Conservation (phyloP, 75 land plant genomes). For the Selaginella moellendorffii region DNA sequence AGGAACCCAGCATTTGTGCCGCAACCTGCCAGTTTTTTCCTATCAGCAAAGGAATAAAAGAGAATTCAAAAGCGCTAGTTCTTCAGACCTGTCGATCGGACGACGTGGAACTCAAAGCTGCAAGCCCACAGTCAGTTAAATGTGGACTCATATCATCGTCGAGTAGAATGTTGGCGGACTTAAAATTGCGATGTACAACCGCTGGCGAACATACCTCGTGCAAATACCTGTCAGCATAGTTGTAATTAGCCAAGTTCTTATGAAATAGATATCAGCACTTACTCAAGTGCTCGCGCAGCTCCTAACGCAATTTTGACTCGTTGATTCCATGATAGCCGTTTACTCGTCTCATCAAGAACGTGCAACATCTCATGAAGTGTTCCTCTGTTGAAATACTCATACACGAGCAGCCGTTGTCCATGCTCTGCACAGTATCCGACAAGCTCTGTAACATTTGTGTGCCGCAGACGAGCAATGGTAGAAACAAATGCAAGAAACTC, state of each 20-base stretch:
- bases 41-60: too few species aligned
- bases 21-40: constrained; percentile 46
- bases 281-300: constrained; percentile 47
- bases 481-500: constrained; percentile 63
- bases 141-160: constrained; percentile 76
- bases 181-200: constrained; percentile 65
- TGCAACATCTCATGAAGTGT: constrained; percentile 40
- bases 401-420: constrained; percentile 63
- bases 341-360: background rate
- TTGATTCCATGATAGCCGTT: constrained; percentile 36
- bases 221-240: constrained; percentile 71
- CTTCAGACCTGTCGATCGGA: constrained; percentile 74
- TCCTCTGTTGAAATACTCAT: constrained; percentile 67
- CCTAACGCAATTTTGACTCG: constrained; percentile 49
- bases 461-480: constrained; percentile 49
- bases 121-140: constrained; percentile 74
- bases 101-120: constrained; percentile 40
- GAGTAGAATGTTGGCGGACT: constrained; percentile 75
- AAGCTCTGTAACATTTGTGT: constrained; percentile 63
- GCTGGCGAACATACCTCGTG: constrained; percentile 85
- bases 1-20: constrained; percentile 34
- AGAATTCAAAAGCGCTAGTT: background rate
- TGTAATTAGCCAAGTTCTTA: too few species aligned
- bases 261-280: too few species aligned
- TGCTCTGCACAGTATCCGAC: constrained; percentile 85